A percentile compares a stretch with the other conserved stretches of the same genome.
Evolutionary conservation across 2,329 filamentous ascomycete genomes (phyloP).

Genomic region (Trichoderma sp.): DNA sequence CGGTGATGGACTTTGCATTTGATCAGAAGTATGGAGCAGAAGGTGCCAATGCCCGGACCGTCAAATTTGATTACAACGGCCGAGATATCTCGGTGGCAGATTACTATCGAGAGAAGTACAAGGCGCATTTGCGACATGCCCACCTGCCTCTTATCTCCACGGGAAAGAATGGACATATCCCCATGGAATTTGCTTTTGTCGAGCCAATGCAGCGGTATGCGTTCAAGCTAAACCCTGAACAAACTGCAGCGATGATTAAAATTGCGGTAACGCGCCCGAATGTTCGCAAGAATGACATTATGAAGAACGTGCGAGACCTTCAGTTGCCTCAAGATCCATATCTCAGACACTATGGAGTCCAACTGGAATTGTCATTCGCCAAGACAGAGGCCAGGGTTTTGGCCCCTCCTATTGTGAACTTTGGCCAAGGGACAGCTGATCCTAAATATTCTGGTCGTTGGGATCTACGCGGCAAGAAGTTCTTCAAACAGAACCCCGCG

Average conservation of each 20-base stretch:
- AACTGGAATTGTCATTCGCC: slow-evolving; percentile 63
- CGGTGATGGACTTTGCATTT: slow-evolving; percentile 51
- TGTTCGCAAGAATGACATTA: slow-evolving; percentile 65
- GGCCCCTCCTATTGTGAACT: slow-evolving; percentile 67
- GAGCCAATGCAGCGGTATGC: slow-evolving; percentile 57
- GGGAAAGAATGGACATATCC: slow-evolving; percentile 53
- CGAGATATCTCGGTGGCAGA: slow-evolving; percentile 48
- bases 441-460: slow-evolving; percentile 73
- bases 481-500: slow-evolving; percentile 60
- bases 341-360: slow-evolving; percentile 69
- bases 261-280: slow-evolving; percentile 78
- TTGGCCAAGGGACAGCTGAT: slow-evolving; percentile 54
- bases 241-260: slow-evolving; percentile 88
- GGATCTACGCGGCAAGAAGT: slow-evolving; percentile 79
- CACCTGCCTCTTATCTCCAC: slow-evolving; percentile 58
- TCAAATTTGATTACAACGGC: slow-evolving; percentile 54
- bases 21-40: slow-evolving; percentile 40
- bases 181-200: slow-evolving; percentile 58
- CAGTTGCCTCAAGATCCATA: slow-evolving; percentile 67
- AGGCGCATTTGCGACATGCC: slow-evolving; percentile 44
- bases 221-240: slow-evolving; percentile 57
- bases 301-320: slow-evolving; percentile 55
- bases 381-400: slow-evolving; percentile 69
- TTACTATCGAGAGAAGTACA: slow-evolving; percentile 57
- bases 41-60: slow-evolving; percentile 49